A percentile compares a stretch with the other conserved stretches of the same genome.
These are phyloP conservation scores for Rhodotorula diobovata DNA, from an alignment of 768 basidiomycete species.

Conservation along the genomic window DNA sequence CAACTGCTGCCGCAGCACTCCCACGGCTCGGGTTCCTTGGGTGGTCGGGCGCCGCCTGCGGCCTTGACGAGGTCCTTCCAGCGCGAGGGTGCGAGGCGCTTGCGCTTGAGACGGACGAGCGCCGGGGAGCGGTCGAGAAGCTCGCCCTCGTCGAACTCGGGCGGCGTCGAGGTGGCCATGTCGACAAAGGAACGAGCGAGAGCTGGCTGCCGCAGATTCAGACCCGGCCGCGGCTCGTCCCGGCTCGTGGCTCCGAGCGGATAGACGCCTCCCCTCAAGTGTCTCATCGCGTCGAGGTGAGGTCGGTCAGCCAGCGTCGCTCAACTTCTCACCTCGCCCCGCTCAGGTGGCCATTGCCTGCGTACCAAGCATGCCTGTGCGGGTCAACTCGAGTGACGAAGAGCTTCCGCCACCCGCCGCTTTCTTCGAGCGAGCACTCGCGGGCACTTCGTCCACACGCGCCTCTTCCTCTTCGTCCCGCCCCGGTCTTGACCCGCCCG, in stretches of 20 bases:
- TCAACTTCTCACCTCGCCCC: neutral
- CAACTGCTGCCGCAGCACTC: constrained; percentile 31
- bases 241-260: too few relatives aligned
- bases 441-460: neutral
- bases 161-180: too few relatives aligned
- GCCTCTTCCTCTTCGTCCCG: neutral
- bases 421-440: neutral
- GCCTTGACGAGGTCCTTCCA: neutral
- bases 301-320: neutral
- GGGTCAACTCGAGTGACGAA: neutral
- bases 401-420: neutral
- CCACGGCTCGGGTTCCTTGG: constrained; percentile 25
- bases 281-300: neutral
- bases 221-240: neutral
- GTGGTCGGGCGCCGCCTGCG: neutral
- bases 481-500: neutral
- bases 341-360: neutral
- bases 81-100: constrained; percentile 21
- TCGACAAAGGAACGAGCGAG: neutral
- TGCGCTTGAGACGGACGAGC: constrained; percentile 2
- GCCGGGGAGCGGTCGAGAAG: constrained; percentile 7
- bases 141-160: neutral
- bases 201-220: neutral
- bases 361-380: neutral
- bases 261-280: neutral